Percentiles rank a stretch among this genome's conserved stretches.
Evolutionary conservation across 768 basidiomycete species (phyloP).

Genomic region (Leccinum variicolor): DNA sequence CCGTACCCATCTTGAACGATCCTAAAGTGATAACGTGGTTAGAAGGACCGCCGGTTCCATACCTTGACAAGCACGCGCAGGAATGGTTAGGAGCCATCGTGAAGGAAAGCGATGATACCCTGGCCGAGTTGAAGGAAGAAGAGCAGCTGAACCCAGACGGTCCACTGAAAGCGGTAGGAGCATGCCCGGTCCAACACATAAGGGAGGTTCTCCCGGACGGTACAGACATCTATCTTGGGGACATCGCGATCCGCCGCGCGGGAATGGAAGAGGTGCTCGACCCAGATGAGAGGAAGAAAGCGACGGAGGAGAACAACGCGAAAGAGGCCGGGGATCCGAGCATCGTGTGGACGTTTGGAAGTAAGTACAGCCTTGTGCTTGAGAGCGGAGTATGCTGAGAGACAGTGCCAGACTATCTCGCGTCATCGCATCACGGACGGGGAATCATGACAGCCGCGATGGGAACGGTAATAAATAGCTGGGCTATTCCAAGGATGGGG

Average conservation of each 20-base stretch:
- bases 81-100: constrained; percentile 32
- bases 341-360: constrained; percentile 61
- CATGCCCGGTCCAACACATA: constrained; percentile 47
- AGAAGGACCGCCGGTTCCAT: constrained; percentile 51
- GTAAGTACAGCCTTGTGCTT: constrained; percentile 32
- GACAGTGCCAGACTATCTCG: constrained; percentile 51
- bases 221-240: constrained; percentile 51
- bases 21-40: constrained; percentile 43
- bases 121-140: constrained; percentile 20
- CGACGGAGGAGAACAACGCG: constrained; percentile 39
- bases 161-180: constrained; percentile 34
- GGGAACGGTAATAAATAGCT: constrained; percentile 47
- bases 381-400: background rate
- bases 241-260: constrained; percentile 24
- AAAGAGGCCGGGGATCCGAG: constrained; percentile 47
- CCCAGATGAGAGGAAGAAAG: constrained; percentile 33
- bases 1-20: constrained; percentile 48
- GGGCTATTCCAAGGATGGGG: constrained; percentile 67
- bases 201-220: constrained; percentile 57
- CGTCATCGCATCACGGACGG: constrained; percentile 56
- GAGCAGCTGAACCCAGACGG: constrained; percentile 17
- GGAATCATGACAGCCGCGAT: constrained; percentile 76
- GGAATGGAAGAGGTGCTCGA: constrained; percentile 32
- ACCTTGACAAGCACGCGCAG: constrained; percentile 39
- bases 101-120: constrained; percentile 18